Percentiles rank a stretch among this genome's conserved stretches.
phyloP scores from a whole-genome alignment of 2,329 filamentous ascomycete genomes.

The Thermoascus crustaceus region DNA sequence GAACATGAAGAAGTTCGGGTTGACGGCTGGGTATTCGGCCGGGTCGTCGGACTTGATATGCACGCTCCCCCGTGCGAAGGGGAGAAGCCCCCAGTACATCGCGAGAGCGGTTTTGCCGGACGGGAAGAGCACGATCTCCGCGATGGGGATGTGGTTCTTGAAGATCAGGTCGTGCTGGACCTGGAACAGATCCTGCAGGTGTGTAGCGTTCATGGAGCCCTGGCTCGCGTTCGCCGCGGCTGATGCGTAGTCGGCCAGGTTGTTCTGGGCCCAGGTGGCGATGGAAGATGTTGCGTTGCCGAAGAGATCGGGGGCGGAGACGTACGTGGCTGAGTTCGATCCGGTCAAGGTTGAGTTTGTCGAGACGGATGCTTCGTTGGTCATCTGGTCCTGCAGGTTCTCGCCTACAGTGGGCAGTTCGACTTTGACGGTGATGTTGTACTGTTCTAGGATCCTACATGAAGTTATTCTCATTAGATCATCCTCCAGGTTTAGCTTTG shows the following conservation, averaged over 20 bases:
- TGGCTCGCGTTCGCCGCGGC: conserved; percentile 15
- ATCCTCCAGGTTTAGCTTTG: neutral
- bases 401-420: conserved; percentile 37
- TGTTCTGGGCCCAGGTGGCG: conserved; percentile 9
- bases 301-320: conserved; percentile 17
- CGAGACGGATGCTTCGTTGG: conserved; percentile 13
- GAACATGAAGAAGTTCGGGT: conserved; percentile 25
- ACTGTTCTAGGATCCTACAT: conserved; percentile 17
- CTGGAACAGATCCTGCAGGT: conserved; percentile 18
- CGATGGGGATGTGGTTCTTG: conserved; percentile 16
- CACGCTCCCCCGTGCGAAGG: conserved; percentile 24
- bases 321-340: conserved; percentile 14
- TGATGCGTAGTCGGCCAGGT: conserved; percentile 17
- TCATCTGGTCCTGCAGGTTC: conserved; percentile 42
- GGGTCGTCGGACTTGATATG: conserved; percentile 22
- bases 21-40: conserved; percentile 14
- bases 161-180: conserved; percentile 23
- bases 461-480: neutral
- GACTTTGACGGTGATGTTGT: conserved; percentile 18
- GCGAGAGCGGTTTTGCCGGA: conserved; percentile 11
- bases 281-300: conserved; percentile 11
- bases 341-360: conserved; percentile 9
- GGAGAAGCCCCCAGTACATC: conserved; percentile 20
- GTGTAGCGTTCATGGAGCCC: conserved; percentile 14
- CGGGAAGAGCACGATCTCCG: conserved; percentile 18